These are phyloP conservation scores for Phytopythium helicoides DNA, from an alignment of 352 stramenopile genomes.

Conservation along the genomic window DNA sequence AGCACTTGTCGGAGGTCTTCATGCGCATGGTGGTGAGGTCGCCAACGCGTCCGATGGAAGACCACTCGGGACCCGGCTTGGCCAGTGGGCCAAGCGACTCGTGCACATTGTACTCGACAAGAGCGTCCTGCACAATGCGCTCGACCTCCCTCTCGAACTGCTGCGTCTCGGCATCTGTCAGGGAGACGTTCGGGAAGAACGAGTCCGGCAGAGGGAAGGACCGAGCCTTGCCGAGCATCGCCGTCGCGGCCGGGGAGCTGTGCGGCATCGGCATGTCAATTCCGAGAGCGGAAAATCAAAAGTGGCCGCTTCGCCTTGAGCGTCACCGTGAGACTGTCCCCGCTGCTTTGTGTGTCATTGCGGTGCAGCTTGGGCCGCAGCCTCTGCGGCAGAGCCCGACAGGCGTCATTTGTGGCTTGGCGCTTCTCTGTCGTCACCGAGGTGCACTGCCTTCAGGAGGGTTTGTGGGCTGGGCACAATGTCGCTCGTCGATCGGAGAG, in stretches of 20 bases:
- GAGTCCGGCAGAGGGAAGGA: conserved; percentile 38
- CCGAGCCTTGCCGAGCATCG: neutral
- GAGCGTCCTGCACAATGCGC: conserved; percentile 15
- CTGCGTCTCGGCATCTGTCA: conserved; percentile 30
- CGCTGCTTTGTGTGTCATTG: no score
- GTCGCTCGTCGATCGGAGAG: no score
- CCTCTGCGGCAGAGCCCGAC: no score
- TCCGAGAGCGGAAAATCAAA: neutral
- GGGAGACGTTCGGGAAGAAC: conserved; percentile 32
- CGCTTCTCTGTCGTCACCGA: no score
- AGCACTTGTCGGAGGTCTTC: conserved; percentile 16
- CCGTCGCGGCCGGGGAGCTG: neutral
- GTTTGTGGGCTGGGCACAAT: no score
- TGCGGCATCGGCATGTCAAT: neutral
- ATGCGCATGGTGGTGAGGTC: conserved; percentile 28
- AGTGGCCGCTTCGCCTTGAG: neutral
- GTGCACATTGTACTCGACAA: conserved; percentile 29
- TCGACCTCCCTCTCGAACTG: conserved; percentile 24
- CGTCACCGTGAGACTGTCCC: neutral
- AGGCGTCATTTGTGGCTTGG: no score
- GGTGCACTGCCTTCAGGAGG: no score
- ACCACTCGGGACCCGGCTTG: conserved; percentile 13
- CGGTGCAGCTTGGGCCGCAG: no score
- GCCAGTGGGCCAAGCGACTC: conserved; percentile 16
- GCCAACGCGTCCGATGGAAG: conserved; percentile 21